Base-by-base conservation (phyloP, 306 rosid genomes). In the Quercus berberidifolia region DNA sequence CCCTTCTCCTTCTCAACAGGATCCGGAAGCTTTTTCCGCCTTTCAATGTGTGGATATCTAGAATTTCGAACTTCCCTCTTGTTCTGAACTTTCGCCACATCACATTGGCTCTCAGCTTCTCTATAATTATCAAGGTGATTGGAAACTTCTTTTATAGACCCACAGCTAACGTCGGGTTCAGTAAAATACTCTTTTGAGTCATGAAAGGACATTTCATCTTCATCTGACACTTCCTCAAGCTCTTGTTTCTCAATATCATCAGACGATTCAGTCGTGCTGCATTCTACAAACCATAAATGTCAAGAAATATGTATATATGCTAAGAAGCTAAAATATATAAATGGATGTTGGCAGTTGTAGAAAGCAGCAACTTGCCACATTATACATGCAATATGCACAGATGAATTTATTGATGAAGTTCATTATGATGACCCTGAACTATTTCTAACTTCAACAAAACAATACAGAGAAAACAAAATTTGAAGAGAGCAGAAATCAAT, bases 1-100 rank as follows among this genome's bases (percentile, higher is more conserved):
- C 97, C 93, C 80, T 91, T 93, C 93, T 95, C 99, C 82, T 95
- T 95, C 93, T 95, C 99, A 43, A 90, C 79, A 12, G 98, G 98
- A 85, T 85, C 88, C 13, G 99, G 98, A 85, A 93, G 98, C 85
- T 90, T 91, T 86, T 75, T 88, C 78, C 98, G 83, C 88, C 99
- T 91, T 72, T 77, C 87, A 78, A 90, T 74, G 76, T 82, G 85
- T 63, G 89, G 84, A 83, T 81, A 77, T 5, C 79, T 78, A 80
- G 28, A 86, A 75, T 71, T 84, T 58, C 31, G 41, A 65, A 74
- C 65, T 31, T 79, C 80, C 72, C 81, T 85, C 76, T 78, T 79
- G 52, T 58, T 71, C 31, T 75, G 88, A 86, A 76, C 87, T 80
- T 80, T 87, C 73, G 79, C 87, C 77, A 56, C 80, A 76, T 87